These are phyloP conservation scores for Aspergillus thermomutatus DNA, from an alignment of 2,329 filamentous ascomycete genomes.

Conservation along the genomic window DNA sequence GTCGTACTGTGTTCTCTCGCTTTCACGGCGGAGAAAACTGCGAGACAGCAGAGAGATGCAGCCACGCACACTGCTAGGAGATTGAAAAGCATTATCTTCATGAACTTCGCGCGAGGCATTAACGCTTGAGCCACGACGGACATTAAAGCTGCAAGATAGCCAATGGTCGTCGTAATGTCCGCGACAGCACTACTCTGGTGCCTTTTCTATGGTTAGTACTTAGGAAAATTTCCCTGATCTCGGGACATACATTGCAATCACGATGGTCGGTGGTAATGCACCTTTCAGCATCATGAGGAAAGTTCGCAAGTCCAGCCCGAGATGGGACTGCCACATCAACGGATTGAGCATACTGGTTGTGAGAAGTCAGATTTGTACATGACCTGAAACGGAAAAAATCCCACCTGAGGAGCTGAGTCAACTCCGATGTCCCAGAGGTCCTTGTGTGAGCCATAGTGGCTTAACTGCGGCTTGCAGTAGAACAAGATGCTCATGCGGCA, in stretches of 20 bases:
- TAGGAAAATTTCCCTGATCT: neutral
- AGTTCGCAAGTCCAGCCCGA: slow-evolving; percentile 24
- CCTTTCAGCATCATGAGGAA: slow-evolving; percentile 46
- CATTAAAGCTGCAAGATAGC: slow-evolving; percentile 63
- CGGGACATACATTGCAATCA: slow-evolving; percentile 55
- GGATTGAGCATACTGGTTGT: slow-evolving; percentile 13
- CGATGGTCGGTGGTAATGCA: slow-evolving; percentile 55
- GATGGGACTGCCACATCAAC: slow-evolving; percentile 19
- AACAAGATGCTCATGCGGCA: too few relatives aligned
- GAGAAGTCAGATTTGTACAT: neutral
- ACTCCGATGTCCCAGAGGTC: neutral
- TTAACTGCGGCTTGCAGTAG: neutral
- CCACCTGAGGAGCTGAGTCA: slow-evolving; percentile 10
- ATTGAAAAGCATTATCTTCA: slow-evolving; percentile 65
- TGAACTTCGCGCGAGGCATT: slow-evolving; percentile 66
- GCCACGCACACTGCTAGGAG: slow-evolving; percentile 55
- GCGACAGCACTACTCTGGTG: slow-evolving; percentile 55
- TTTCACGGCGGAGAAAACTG: slow-evolving; percentile 62
- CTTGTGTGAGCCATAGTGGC: slow-evolving; percentile 9
- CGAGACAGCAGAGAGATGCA: slow-evolving; percentile 58
- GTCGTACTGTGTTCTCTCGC: slow-evolving; percentile 59
- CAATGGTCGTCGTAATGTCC: slow-evolving; percentile 35
- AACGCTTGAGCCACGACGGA: slow-evolving; percentile 61
- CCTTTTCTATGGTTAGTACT: slow-evolving; percentile 10
- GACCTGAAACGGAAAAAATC: neutral